Evolutionary conservation across 306 rosid species (phyloP).

Genomic region (Rosa multiflora): DNA sequence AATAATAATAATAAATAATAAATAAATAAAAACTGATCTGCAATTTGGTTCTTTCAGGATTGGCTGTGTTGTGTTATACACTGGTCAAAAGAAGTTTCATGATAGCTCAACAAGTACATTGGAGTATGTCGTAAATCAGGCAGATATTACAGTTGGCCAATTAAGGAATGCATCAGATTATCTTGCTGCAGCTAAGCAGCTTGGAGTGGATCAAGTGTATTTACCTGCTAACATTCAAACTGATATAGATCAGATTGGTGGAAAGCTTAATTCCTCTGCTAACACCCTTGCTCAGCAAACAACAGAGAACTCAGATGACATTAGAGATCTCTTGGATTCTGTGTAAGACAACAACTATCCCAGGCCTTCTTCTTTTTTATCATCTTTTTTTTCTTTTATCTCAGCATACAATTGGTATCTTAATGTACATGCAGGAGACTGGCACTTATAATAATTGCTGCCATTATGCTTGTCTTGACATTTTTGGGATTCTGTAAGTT

Average conservation of each 20-base stretch:
- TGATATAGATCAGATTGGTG: slow-evolving; percentile 43
- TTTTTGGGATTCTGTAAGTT: slow-evolving; percentile 58
- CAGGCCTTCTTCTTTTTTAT: background rate
- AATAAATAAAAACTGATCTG: slow-evolving; percentile 2
- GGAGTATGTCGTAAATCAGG: slow-evolving; percentile 40
- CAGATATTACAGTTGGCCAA: slow-evolving; percentile 39
- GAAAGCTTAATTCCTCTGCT: slow-evolving; percentile 41
- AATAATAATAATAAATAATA: background rate
- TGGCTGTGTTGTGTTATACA: slow-evolving; percentile 49
- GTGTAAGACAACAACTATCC: slow-evolving; percentile 25
- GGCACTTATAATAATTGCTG: slow-evolving; percentile 43
- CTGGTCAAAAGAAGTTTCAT: slow-evolving; percentile 48
- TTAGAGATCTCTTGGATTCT: slow-evolving; percentile 42
- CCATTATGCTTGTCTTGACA: slow-evolving; percentile 53
- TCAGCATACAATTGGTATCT: slow-evolving; percentile 3
- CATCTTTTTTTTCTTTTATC: background rate
- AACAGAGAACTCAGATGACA: slow-evolving; percentile 37
- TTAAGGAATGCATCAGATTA: slow-evolving; percentile 43
- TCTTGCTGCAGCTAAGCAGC: slow-evolving; percentile 44
- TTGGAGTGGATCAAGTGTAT: slow-evolving; percentile 46
- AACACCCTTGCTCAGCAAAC: slow-evolving; percentile 32
- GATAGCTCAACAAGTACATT: slow-evolving; percentile 38
- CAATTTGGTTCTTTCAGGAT: slow-evolving; percentile 30
- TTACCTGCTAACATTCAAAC: slow-evolving; percentile 47
- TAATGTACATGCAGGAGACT: slow-evolving; percentile 41